These are phyloP conservation scores for Psidium guajava DNA, from an alignment of 345 rosid genomes.

Conservation along the genomic window DNA sequence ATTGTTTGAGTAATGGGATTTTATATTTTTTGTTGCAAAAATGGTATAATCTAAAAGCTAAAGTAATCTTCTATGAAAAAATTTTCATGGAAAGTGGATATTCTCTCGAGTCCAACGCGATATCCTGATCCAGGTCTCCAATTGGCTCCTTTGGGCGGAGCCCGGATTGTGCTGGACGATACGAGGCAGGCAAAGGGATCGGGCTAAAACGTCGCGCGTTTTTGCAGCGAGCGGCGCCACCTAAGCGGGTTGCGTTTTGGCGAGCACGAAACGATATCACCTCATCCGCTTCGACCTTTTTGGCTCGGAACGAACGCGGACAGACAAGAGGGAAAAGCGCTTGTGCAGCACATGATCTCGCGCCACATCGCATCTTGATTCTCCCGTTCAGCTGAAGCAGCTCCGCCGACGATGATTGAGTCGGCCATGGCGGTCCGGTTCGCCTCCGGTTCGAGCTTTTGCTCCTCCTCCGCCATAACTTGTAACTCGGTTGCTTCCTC, in stretches of 20 bases:
- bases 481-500: slow-evolving; percentile 16
- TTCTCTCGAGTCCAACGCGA: neutral
- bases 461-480: slow-evolving; percentile 32
- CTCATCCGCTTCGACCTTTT: neutral
- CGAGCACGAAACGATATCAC: neutral
- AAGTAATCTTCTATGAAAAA: neutral
- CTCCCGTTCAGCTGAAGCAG: neutral
- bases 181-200: neutral
- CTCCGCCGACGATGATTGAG: slow-evolving; percentile 35
- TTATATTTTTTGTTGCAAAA: neutral
- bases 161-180: neutral
- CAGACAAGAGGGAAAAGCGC: neutral
- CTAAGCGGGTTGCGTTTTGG: neutral
- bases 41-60: neutral
- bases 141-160: neutral
- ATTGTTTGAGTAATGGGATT: neutral
- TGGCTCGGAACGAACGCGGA: neutral
- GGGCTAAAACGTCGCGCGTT: neutral
- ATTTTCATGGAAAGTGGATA: neutral
- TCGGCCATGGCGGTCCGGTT: slow-evolving; percentile 61
- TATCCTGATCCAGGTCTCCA: neutral
- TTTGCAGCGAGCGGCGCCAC: neutral
- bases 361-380: neutral
- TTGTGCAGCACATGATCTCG: neutral
- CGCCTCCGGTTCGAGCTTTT: slow-evolving; percentile 36